These are phyloP conservation scores for Coemansia reversa DNA, from an alignment of 192 early-diverging fungal genomes.

Conservation along the genomic window DNA sequence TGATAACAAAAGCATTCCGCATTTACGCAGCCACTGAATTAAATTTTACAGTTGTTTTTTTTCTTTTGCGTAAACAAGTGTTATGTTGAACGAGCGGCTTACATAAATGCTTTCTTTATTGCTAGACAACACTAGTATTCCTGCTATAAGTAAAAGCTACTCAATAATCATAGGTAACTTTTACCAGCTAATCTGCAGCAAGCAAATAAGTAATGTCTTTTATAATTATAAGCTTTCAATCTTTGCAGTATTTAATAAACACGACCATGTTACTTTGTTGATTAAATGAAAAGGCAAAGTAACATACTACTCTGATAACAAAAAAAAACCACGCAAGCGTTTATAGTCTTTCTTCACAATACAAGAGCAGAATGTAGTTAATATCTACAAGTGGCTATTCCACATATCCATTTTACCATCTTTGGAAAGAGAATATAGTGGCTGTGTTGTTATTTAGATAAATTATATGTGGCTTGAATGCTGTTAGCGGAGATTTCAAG, in stretches of 20 bases:
- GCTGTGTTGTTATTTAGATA: too few species aligned
- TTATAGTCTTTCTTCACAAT: too few species aligned
- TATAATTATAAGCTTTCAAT: neutral
- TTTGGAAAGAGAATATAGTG: too few species aligned
- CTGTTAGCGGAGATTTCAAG: too few species aligned
- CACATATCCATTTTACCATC: too few species aligned
- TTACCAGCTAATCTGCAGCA: neutral
- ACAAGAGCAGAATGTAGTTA: too few species aligned
- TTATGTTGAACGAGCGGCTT: neutral
- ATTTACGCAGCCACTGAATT: neutral
- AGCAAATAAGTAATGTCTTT: neutral
- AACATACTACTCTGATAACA: neutral
- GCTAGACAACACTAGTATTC: neutral
- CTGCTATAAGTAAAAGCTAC: neutral
- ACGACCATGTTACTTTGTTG: neutral
- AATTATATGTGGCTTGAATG: too few species aligned
- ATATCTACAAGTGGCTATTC: too few species aligned
- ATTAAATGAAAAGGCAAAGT: neutral
- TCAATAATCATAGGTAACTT: too few species aligned
- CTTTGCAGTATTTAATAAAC: too few species aligned
- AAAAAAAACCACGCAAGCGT: neutral
- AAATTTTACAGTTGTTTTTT: neutral
- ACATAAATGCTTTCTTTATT: neutral
- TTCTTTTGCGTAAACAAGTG: neutral
- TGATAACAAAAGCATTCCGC: neutral